Evolutionary conservation across 2,329 filamentous ascomycete species (phyloP).

Genomic region (Claviceps sp.): DNA sequence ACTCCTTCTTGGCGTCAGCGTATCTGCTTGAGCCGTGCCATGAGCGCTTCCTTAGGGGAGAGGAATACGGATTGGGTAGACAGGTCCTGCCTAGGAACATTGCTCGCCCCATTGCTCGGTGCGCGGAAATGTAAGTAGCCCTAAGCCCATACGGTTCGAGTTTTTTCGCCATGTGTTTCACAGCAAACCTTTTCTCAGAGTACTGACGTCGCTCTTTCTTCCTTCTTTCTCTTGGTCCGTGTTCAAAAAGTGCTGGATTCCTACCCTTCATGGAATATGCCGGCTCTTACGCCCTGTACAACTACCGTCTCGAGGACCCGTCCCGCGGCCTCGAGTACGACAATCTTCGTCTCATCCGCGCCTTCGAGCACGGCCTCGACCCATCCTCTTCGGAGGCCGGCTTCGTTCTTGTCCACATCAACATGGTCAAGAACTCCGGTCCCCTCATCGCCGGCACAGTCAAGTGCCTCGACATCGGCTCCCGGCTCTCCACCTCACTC

Average conservation of each 20-base stretch:
- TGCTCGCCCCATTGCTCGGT: slow-evolving; percentile 68
- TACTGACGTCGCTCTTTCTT: background rate
- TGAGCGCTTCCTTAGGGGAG: slow-evolving; percentile 54
- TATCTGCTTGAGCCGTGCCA: slow-evolving; percentile 90
- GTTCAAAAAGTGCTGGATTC: slow-evolving; percentile 45
- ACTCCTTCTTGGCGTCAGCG: slow-evolving; percentile 78
- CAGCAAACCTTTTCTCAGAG: background rate
- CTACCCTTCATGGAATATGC: slow-evolving; percentile 87
- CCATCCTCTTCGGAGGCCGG: slow-evolving; percentile 81
- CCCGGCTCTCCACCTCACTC: slow-evolving; percentile 15
- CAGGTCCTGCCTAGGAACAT: slow-evolving; percentile 61
- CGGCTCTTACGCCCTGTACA: slow-evolving; percentile 55
- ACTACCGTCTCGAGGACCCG: slow-evolving; percentile 49
- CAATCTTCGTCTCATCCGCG: slow-evolving; percentile 73
- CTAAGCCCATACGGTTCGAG: background rate
- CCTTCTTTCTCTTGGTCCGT: background rate
- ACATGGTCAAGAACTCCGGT: slow-evolving; percentile 84
- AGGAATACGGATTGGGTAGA: slow-evolving; percentile 66
- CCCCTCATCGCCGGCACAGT: slow-evolving; percentile 62
- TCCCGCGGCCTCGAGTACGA: slow-evolving; percentile 43
- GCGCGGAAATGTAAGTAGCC: slow-evolving; percentile 71
- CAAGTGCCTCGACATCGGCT: slow-evolving; percentile 45
- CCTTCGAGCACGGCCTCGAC: slow-evolving; percentile 82
- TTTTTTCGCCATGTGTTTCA: background rate
- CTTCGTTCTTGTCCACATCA: slow-evolving; percentile 90